A percentile compares a stretch with the other conserved stretches of the same genome.
phyloP scores from a whole-genome alignment of 2,329 filamentous ascomycete genomes.

The Hypoxylon sp. region DNA sequence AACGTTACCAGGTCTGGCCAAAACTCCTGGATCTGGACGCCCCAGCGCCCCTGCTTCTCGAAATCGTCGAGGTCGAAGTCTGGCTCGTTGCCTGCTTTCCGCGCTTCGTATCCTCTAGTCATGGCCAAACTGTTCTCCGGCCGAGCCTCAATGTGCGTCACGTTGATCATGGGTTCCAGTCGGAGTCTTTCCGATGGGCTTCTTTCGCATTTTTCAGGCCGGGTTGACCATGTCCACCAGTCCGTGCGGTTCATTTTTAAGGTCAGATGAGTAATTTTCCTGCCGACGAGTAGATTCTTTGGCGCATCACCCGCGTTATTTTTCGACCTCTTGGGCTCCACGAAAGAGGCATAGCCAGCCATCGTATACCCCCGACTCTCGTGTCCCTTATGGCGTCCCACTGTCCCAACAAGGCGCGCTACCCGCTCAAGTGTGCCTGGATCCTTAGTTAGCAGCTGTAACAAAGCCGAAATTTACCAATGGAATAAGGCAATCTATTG shows the following conservation, averaged over 20 bases:
- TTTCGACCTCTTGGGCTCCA: constrained; percentile 18
- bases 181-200: constrained; percentile 41
- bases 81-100: constrained; percentile 45
- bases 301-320: not conserved
- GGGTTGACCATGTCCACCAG: constrained; percentile 49
- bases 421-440: constrained; percentile 46
- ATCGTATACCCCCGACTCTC: constrained; percentile 38
- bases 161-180: constrained; percentile 50
- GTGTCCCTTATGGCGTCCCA: constrained; percentile 43
- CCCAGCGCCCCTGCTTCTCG: constrained; percentile 49
- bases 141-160: constrained; percentile 26
- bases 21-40: constrained; percentile 45
- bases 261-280: constrained; percentile 47
- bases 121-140: constrained; percentile 41
- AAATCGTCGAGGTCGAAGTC: constrained; percentile 48
- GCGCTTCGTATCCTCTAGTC: constrained; percentile 47
- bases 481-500: not conserved
- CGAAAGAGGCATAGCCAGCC: constrained; percentile 42
- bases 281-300: constrained; percentile 29
- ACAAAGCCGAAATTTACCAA: not conserved
- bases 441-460: constrained; percentile 2
- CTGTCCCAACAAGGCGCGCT: constrained; percentile 46
- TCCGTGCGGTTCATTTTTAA: constrained; percentile 49
- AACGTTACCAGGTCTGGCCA: constrained; percentile 50
- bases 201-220: constrained; percentile 24